A percentile compares a stretch with the other conserved stretches of the same genome.
phyloP scores from a whole-genome alignment of 257 asterid species.

The Solanum virginianum region DNA sequence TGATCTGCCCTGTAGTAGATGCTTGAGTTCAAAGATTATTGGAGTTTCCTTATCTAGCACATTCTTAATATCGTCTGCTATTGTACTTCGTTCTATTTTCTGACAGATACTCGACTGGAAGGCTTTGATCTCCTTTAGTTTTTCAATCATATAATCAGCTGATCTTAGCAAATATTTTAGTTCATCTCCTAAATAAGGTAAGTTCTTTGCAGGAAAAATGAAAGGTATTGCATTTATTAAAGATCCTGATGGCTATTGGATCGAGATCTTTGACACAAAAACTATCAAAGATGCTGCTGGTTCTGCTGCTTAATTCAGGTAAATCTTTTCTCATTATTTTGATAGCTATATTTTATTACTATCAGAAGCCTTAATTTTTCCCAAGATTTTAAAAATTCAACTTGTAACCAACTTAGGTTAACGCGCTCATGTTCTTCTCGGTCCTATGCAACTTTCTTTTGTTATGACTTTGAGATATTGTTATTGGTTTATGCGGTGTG shows the following conservation, averaged over 20 bases:
- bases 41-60: neutral
- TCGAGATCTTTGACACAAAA: conserved; percentile 64
- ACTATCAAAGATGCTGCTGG: conserved; percentile 31
- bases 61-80: neutral
- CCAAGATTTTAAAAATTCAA: neutral
- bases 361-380: neutral
- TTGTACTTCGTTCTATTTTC: neutral
- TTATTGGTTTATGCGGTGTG: neutral
- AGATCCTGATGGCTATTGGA: conserved; percentile 98
- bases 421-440: neutral
- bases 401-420: neutral
- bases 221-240: conserved; percentile 69
- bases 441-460: neutral
- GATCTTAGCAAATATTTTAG: neutral
- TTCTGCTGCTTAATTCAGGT: conserved; percentile 37
- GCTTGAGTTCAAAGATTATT: neutral
- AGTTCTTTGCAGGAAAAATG: conserved; percentile 47
- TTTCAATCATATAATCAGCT: neutral
- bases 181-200: neutral
- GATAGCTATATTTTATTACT: neutral
- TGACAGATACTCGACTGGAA: neutral
- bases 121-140: neutral
- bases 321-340: neutral
- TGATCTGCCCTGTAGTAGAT: neutral
- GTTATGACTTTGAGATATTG: neutral